Evolutionary conservation across 768 basidiomycete genomes (phyloP).

Genomic region (Psilocybe subaeruginosa): DNA sequence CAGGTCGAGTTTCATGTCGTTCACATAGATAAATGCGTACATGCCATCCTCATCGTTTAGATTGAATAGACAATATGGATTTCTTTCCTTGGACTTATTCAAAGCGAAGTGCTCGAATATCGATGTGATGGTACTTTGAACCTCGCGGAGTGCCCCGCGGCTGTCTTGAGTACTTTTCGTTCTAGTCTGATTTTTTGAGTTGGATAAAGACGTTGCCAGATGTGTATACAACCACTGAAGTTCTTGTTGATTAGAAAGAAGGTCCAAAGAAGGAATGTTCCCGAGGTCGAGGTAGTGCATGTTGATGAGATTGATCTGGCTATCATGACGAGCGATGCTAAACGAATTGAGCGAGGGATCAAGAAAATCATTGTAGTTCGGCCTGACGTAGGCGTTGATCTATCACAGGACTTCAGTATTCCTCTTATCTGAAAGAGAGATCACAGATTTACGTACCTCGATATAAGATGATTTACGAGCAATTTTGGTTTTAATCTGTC

Average conservation of each 20-base stretch:
- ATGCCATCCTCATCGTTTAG: conserved; percentile 12
- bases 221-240: conserved; percentile 28
- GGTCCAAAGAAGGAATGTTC: conserved; percentile 11
- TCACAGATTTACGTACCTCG: conserved; percentile 32
- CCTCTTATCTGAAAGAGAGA: conserved; percentile 17
- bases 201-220: conserved; percentile 22
- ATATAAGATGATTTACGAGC: conserved; percentile 60
- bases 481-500: conserved; percentile 42
- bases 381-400: conserved; percentile 29
- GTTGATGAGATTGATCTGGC: conserved; percentile 25
- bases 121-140: conserved; percentile 22
- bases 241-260: conserved; percentile 3
- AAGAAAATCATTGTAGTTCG: conserved; percentile 14
- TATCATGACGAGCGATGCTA: conserved; percentile 20
- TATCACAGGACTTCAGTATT: conserved; percentile 18
- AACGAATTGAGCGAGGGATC: conserved; percentile 29
- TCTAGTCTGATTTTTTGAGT: conserved; percentile 14
- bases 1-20: conserved; percentile 48
- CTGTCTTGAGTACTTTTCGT: conserved; percentile 1
- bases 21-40: conserved; percentile 50
- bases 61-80: conserved; percentile 25
- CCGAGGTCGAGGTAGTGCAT: conserved; percentile 31
- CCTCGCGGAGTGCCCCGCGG: conserved; percentile 16
- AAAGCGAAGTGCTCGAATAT: background rate
- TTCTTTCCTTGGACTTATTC: background rate